Percentiles rank a stretch among this genome's conserved stretches.
These are phyloP conservation scores for Allantophomopsis cytisporea DNA, from an alignment of 2,329 filamentous ascomycete genomes.

Conservation along the genomic window DNA sequence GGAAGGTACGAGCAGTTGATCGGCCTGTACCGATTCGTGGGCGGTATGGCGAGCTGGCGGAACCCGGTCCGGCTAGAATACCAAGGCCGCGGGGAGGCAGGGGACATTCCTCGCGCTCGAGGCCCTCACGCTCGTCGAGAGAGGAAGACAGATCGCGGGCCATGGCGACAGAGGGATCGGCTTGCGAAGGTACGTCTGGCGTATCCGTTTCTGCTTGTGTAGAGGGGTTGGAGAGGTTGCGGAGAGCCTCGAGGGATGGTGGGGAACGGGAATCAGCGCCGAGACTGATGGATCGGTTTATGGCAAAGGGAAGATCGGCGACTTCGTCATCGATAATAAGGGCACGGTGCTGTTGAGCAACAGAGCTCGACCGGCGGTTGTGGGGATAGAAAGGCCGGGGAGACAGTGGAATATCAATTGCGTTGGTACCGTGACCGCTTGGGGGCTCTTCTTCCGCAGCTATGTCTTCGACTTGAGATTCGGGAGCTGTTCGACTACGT, in stretches of 20 bases:
- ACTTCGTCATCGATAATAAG: slow-evolving; percentile 42
- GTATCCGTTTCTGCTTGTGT: slow-evolving; percentile 15
- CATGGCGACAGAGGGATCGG: slow-evolving; percentile 12
- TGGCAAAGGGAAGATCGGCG: slow-evolving; percentile 43
- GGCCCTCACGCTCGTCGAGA: slow-evolving; percentile 10
- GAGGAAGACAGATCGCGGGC: slow-evolving; percentile 14
- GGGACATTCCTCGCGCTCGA: slow-evolving; percentile 9
- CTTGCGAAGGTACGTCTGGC: slow-evolving; percentile 18
- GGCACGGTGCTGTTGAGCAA: slow-evolving; percentile 46
- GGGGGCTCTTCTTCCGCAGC: slow-evolving; percentile 14
- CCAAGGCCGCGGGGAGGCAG: slow-evolving; percentile 11
- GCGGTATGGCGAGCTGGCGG: slow-evolving; percentile 16
- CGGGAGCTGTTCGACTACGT: slow-evolving; percentile 8
- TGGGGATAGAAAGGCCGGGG: slow-evolving; percentile 41
- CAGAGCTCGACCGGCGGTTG: slow-evolving; percentile 54
- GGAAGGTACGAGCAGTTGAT: slow-evolving; percentile 14
- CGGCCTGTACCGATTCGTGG: slow-evolving; percentile 17
- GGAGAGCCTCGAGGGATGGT: slow-evolving; percentile 49
- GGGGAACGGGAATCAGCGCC: slow-evolving; percentile 51
- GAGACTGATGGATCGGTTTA: slow-evolving; percentile 53
- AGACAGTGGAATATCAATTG: slow-evolving; percentile 63
- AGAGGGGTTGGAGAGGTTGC: slow-evolving; percentile 29
- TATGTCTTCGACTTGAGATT: slow-evolving; percentile 11
- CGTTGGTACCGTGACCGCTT: slow-evolving; percentile 41
- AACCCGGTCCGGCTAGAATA: slow-evolving; percentile 4